Percentiles rank a stretch among this genome's conserved stretches.
Evolutionary conservation across 768 basidiomycete species (phyloP).

Genomic region (Albatrellus ellisii): DNA sequence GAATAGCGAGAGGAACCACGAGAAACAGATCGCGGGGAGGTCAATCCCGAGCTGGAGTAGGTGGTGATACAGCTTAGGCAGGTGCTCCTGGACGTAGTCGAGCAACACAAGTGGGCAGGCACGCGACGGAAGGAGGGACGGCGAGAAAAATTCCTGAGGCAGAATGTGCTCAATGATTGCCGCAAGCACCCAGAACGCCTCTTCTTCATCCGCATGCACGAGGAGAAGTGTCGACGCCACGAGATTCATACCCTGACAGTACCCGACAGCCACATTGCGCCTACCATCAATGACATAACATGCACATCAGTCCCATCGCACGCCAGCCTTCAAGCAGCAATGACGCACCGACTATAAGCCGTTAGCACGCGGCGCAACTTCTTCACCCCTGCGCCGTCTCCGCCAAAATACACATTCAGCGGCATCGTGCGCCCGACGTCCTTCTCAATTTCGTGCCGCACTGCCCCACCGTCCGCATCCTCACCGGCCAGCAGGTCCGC

Average conservation of each 20-base stretch:
- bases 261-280: slow-evolving; percentile 86
- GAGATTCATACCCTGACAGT: slow-evolving; percentile 93
- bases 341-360: slow-evolving; percentile 94
- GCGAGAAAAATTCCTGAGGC: slow-evolving; percentile 89
- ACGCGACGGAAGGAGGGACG: slow-evolving; percentile 81
- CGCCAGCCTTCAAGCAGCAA: slow-evolving; percentile 24
- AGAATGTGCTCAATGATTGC: slow-evolving; percentile 84
- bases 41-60: slow-evolving; percentile 76
- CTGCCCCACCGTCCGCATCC: slow-evolving; percentile 31
- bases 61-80: slow-evolving; percentile 67
- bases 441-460: slow-evolving; percentile 83
- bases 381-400: slow-evolving; percentile 87
- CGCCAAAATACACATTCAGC: slow-evolving; percentile 91
- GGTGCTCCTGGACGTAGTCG: slow-evolving; percentile 70
- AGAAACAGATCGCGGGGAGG: slow-evolving; percentile 90
- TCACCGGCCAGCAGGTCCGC: slow-evolving; percentile 59
- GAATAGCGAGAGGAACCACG: slow-evolving; percentile 95
- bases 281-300: slow-evolving; percentile 25
- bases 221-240: slow-evolving; percentile 90
- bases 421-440: slow-evolving; percentile 91
- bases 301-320: background rate
- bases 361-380: slow-evolving; percentile 83
- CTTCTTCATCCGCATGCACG: slow-evolving; percentile 90
- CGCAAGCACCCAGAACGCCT: slow-evolving; percentile 90
- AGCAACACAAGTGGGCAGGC: slow-evolving; percentile 87